Base-by-base conservation (phyloP, 116 monocot species). In the Dioscorea cayenensis region DNA sequence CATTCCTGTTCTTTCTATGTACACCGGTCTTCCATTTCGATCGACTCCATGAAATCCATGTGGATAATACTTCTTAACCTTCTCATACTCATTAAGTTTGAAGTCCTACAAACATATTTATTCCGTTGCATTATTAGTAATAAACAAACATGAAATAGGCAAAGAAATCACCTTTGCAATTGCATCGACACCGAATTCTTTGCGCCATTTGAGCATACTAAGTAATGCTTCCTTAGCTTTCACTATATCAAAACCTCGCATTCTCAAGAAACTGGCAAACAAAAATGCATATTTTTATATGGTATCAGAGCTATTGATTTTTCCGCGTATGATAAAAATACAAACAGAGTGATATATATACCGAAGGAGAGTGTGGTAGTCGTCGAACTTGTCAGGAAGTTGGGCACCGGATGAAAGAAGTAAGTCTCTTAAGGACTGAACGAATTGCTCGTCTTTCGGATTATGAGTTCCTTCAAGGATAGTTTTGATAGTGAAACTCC, bases 21-120 rank as follows among this genome's bases (percentile, higher is more conserved):
- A 89, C 18, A 89, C 6, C 25, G 89, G 89, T 63, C 89, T 83
- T 4, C 85, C 89, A 68, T 71, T 83, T 66, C 73, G 77, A 65
- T 89, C 89, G 27, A 89, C 85, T 73, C 89, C 85, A 76, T 89
- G 89, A 76, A 77, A 89, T 60, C 85, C 89, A 68, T 83, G 89
- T 22, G 89, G 83, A 75, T 89, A 85, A 51, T 75, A 80, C 71
- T 61, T 85, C 67, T 89, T 82, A 21, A 89, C 89, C 19, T 51
- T 72, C 43, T 80, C 85, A 66, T 74, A 67, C 75, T 89, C 85
- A 22, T 83, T 76, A 62, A 78, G 85, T 32, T 70, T 70, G 65
- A 89, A 89, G 63, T 83, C 83, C 89, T 89, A 73, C 28, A 76
- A 43, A 12, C 12, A 43, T 38, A 38, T 38, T 38, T 9, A n/a